Evolutionary conservation across 768 basidiomycete genomes (phyloP), one percentile per base, ranked within the genome.

Genomic region (Tubosaeta sp.): DNA sequence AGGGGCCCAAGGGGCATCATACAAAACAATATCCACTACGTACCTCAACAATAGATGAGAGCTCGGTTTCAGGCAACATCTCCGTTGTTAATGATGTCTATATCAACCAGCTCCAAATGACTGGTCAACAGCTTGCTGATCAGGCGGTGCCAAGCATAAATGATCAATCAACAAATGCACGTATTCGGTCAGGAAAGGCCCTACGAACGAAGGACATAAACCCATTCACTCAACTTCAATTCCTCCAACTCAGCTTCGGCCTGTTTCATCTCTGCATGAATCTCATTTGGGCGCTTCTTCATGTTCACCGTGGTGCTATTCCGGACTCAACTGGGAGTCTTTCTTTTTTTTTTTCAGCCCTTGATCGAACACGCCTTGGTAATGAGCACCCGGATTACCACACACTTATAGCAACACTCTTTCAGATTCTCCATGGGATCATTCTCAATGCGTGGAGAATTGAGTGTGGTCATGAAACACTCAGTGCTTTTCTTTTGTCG

Each of bases 251-350:
- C 2, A n/a, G 47, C 3, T 54, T 54, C n/a, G 35, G 47, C 2
- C 13, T 54, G 2, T 54, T 54, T 10, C 48, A 54, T 16, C 54
- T 69, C 0, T 48, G 54, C 10, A 59, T 72, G 48, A 74, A 72
- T 38, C 56, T 72, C 3, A 55, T 71, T 19, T 72, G 71, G 69
- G 61, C 56, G 0, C 42, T 72, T 10, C 58, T 71, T 0, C 47
- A 65, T 12, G 46, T 46, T 11, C 71, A 74, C 51, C 59, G 65
- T 17, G 71, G 71, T 4, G 53, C 64, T 0, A n/a, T 59, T 4
- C 35, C 27, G 8, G 27, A 43, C 1, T 50, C 65, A 13, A 2
- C 55, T 1, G 69, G 70, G 0, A 67, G 61, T 13, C 57, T 73
- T 2, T 51, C 66, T 1, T 59, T 65, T 50, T 65, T 68, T 14